Evolutionary conservation across 257 asterid genomes (phyloP).

Genomic region (Haberlea rhodopensis): DNA sequence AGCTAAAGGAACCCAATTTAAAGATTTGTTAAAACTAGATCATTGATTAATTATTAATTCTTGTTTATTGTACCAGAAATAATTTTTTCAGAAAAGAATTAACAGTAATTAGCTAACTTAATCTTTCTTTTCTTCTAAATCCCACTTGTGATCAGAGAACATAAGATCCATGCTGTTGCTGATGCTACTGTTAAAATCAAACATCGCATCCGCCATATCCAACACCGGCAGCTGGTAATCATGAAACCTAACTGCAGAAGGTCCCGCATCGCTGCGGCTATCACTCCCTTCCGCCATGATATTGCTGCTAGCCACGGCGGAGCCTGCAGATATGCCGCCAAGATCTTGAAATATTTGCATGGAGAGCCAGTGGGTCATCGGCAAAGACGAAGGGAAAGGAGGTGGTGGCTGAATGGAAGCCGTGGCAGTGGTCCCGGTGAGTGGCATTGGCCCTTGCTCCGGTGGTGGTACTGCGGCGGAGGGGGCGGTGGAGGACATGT

Average conservation of each 20-base stretch:
- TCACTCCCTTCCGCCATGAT: too few species aligned
- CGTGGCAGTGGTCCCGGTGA: slow-evolving; percentile 24
- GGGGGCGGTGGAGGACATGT: slow-evolving; percentile 43
- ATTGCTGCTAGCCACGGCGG: background rate
- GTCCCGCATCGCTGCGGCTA: slow-evolving; percentile 21
- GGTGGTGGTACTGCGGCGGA: slow-evolving; percentile 37
- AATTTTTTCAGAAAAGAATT: too few species aligned
- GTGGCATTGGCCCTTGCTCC: slow-evolving; percentile 21
- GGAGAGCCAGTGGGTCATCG: slow-evolving; percentile 54
- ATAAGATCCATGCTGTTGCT: slow-evolving; percentile 73
- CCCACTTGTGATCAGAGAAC: slow-evolving; percentile 70
- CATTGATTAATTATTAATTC: background rate
- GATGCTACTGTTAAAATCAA: slow-evolving; percentile 73
- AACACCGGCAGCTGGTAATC: slow-evolving; percentile 50
- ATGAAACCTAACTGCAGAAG: slow-evolving; percentile 22
- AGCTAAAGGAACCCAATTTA: too few species aligned
- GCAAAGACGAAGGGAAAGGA: slow-evolving; percentile 20
- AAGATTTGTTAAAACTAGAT: too few species aligned
- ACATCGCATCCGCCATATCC: slow-evolving; percentile 82
- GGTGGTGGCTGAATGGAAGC: slow-evolving; percentile 20
- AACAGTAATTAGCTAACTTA: slow-evolving; percentile 17
- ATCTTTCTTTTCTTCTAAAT: slow-evolving; percentile 50
- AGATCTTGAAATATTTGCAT: slow-evolving; percentile 47
- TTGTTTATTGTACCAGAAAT: too few species aligned
- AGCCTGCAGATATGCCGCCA: background rate